These are phyloP conservation scores for Massarina eburnea DNA, from an alignment of 2,329 filamentous ascomycete species.

Conservation along the genomic window DNA sequence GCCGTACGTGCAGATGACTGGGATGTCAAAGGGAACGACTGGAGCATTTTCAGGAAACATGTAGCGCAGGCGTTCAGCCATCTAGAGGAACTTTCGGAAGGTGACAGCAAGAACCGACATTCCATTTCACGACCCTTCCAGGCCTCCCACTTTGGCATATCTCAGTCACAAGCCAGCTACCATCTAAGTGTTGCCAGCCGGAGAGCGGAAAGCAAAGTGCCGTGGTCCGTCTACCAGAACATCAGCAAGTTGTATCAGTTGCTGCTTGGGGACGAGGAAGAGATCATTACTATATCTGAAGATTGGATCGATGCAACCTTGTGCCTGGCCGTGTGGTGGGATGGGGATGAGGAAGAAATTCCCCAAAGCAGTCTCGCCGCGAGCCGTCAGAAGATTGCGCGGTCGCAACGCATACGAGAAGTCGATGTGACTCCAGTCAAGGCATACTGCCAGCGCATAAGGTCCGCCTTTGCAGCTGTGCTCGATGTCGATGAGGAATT, in stretches of 20 bases:
- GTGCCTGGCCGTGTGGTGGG: conserved; percentile 87
- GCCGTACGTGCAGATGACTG: conserved; percentile 68
- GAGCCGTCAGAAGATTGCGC: conserved; percentile 47
- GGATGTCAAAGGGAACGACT: conserved; percentile 80
- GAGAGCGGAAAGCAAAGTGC: conserved; percentile 82
- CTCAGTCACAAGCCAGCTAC: conserved; percentile 54
- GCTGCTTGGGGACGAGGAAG: conserved; percentile 71
- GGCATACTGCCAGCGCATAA: conserved; percentile 73
- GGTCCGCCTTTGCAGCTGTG: conserved; percentile 66
- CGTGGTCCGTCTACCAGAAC: conserved; percentile 87
- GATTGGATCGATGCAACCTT: conserved; percentile 93
- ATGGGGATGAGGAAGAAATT: conserved; percentile 64
- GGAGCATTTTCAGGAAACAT: conserved; percentile 79
- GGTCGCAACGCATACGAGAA: conserved; percentile 45
- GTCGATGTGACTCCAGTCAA: conserved; percentile 59
- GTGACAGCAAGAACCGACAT: conserved; percentile 56
- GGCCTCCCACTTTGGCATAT: conserved; percentile 40
- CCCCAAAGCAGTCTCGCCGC: conserved; percentile 46
- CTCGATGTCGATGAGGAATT: conserved; percentile 68
- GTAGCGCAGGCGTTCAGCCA: conserved; percentile 69
- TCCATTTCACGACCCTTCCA: conserved; percentile 50
- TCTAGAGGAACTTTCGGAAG: conserved; percentile 78
- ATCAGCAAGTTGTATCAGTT: conserved; percentile 79
- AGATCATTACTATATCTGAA: conserved; percentile 75
- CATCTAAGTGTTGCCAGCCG: conserved; percentile 67